These are phyloP conservation scores for Priceomyces medius DNA, from an alignment of 805 yeast species.

Conservation along the genomic window DNA sequence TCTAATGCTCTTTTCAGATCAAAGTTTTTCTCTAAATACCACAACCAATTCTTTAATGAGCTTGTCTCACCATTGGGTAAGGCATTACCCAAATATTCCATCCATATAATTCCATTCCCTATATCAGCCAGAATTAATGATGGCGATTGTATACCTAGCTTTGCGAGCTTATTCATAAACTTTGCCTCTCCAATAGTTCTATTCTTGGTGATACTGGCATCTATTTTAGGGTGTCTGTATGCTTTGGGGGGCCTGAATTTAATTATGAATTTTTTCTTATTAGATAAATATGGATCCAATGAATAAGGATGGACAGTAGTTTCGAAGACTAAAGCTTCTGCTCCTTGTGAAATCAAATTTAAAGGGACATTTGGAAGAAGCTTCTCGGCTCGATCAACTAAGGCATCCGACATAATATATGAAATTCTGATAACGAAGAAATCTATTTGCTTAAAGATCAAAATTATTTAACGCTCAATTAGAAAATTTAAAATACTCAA, in stretches of 20 bases:
- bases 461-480: not conserved
- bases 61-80: constrained; percentile 54
- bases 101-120: constrained; percentile 79
- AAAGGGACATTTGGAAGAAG: constrained; percentile 52
- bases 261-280: constrained; percentile 50
- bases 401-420: constrained; percentile 54
- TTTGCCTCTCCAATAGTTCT: constrained; percentile 86
- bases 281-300: constrained; percentile 20
- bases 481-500: not conserved
- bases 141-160: constrained; percentile 68
- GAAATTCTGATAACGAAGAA: not conserved
- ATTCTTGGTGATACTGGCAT: constrained; percentile 69
- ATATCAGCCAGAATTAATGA: constrained; percentile 73
- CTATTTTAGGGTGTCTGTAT: constrained; percentile 86
- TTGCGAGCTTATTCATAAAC: constrained; percentile 56
- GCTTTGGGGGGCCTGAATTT: constrained; percentile 87
- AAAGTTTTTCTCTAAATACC: constrained; percentile 50
- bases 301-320: constrained; percentile 67
- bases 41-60: constrained; percentile 69
- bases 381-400: constrained; percentile 43
- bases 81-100: constrained; percentile 70
- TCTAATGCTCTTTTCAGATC: constrained; percentile 21
- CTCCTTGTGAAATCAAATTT: constrained; percentile 75
- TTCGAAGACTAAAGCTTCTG: constrained; percentile 79
- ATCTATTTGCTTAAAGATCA: not conserved